phyloP scores from a whole-genome alignment of 169 alveolate genomes.

The Amoebophrya sp. region DNA sequence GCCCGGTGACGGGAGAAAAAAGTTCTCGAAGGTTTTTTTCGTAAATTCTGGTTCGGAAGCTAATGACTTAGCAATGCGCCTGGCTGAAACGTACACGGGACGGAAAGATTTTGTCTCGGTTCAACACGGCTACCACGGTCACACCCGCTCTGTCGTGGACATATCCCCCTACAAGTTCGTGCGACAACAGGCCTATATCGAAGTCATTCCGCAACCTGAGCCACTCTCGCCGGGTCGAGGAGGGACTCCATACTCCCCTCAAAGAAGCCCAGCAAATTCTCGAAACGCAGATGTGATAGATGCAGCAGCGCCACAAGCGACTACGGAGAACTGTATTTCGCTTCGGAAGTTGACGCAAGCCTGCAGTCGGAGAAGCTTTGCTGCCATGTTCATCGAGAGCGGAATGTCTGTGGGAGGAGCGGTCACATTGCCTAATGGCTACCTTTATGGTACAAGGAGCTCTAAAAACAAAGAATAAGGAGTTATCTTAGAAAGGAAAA shows the following conservation, averaged over 20 bases:
- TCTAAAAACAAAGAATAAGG: not conserved
- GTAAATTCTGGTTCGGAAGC: not conserved
- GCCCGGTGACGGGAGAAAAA: no score
- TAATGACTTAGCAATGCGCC: not conserved
- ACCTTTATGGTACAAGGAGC: not conserved
- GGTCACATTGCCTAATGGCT: not conserved
- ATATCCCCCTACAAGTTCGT: not conserved
- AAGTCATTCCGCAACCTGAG: no score
- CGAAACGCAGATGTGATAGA: not conserved
- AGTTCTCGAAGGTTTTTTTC: not conserved
- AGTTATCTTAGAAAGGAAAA: no score
- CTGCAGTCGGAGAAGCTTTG: not conserved
- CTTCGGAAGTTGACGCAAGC: not conserved
- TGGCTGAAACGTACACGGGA: not conserved
- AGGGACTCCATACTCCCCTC: not conserved
- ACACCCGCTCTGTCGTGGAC: no score
- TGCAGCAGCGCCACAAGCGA: not conserved
- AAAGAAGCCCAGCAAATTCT: no score
- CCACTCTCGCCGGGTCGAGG: no score
- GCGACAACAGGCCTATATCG: not conserved
- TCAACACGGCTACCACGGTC: no score
- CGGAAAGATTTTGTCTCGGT: not conserved
- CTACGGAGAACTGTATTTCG: not conserved
- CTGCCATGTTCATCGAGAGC: not conserved
- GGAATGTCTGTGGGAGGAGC: conserved; percentile 1